Conservation (phyloP, 139 green algal species). For the Chlorella ohadii region DNA sequence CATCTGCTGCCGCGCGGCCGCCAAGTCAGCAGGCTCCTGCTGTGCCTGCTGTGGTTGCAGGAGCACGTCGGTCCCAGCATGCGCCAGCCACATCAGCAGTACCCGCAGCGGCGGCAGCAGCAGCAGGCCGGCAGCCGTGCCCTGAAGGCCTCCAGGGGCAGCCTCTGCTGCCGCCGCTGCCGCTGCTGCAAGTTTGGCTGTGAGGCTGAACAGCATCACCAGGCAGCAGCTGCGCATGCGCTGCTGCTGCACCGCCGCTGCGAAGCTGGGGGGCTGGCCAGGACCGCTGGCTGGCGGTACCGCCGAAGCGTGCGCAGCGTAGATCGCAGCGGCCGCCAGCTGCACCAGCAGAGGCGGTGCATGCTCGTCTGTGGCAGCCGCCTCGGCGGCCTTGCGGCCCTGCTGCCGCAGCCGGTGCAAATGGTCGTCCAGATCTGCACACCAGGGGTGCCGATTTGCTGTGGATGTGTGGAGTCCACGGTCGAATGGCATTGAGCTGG, state of each 20-base stretch:
- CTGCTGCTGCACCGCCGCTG: slow-evolving; percentile 12
- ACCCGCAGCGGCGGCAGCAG: slow-evolving; percentile 31
- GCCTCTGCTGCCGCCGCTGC: not conserved
- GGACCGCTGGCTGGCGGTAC: not conserved
- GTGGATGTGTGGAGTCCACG: no score
- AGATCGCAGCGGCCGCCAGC: not conserved
- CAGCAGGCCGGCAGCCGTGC: not conserved
- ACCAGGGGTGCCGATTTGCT: no score
- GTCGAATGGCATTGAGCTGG: no score
- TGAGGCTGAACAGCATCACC: not conserved
- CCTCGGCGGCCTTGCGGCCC: not conserved
- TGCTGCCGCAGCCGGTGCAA: slow-evolving; percentile 26
- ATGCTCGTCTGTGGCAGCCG: not conserved
- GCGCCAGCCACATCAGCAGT: slow-evolving; percentile 14
- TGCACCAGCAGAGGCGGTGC: slow-evolving; percentile 11
- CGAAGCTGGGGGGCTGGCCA: slow-evolving; percentile 2
- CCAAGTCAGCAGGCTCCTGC: not conserved
- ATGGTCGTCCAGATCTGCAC: slow-evolving; percentile 31
- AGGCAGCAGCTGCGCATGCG: not conserved
- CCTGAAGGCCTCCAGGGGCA: not conserved
- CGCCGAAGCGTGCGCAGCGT: not conserved
- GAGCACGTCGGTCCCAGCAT: not conserved
- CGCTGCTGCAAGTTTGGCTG: not conserved
- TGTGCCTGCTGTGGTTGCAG: not conserved
- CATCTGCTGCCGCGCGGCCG: not conserved